A percentile compares a stretch with the other conserved stretches of the same genome.
Evolutionary conservation across 139 green algal species (phyloP).

Genomic region (Chlamydomonas sp.): DNA sequence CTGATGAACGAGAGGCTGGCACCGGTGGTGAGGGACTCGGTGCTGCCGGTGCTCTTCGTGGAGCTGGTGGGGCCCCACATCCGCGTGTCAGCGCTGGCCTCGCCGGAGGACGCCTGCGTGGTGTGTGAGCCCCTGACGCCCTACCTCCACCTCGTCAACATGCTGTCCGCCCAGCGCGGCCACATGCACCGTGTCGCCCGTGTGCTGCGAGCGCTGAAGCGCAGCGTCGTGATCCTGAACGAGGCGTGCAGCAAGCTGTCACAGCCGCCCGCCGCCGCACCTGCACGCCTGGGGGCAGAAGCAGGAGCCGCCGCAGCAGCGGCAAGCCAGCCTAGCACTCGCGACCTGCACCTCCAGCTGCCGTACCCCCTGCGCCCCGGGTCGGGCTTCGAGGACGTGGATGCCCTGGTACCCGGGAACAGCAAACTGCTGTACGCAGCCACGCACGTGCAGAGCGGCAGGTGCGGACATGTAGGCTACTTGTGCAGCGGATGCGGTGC

Average conservation of each 20-base stretch:
- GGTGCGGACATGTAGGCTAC: too few species aligned
- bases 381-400: neutral
- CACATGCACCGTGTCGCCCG: neutral
- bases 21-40: neutral
- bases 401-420: neutral
- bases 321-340: too few species aligned
- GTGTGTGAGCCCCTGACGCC: neutral
- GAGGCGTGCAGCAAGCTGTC: neutral
- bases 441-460: too few species aligned
- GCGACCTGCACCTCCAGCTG: neutral
- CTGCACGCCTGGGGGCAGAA: neutral
- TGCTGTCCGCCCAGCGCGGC: neutral
- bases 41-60: neutral
- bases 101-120: neutral
- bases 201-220: neutral
- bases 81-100: neutral
- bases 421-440: neutral
- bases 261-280: too few species aligned
- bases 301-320: too few species aligned
- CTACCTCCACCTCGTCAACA: neutral
- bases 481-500: too few species aligned
- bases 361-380: too few species aligned
- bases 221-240: neutral
- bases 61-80: neutral
- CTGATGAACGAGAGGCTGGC: neutral